phyloP scores from a whole-genome alignment of 306 rosid species.

The Rubus idaeus region DNA sequence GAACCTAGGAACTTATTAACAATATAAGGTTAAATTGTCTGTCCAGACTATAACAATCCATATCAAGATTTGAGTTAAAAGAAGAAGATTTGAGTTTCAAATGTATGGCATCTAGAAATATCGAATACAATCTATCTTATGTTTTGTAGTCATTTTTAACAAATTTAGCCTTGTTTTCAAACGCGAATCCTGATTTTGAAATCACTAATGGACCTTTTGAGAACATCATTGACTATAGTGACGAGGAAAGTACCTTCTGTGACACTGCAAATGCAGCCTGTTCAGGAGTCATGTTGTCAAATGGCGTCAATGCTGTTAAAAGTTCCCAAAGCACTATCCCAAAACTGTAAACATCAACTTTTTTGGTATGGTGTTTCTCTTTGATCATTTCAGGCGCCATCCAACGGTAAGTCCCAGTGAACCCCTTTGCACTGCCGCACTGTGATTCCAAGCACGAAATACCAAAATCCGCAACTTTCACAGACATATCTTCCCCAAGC shows the following conservation, averaged over 20 bases:
- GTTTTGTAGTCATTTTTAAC: not conserved
- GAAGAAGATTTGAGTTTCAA: not conserved
- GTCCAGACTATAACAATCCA: not conserved
- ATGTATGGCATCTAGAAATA: not conserved
- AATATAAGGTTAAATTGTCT: not conserved
- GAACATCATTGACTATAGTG: not conserved
- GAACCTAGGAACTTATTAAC: not conserved
- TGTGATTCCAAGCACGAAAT: slow-evolving; percentile 92
- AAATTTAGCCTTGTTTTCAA: not conserved
- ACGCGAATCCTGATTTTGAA: not conserved
- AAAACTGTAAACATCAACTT: slow-evolving; percentile 94
- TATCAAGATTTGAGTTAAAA: not conserved
- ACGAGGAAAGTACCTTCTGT: slow-evolving; percentile 62
- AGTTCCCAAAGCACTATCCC: slow-evolving; percentile 98
- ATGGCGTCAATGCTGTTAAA: slow-evolving; percentile 79
- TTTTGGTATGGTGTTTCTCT: slow-evolving; percentile 87
- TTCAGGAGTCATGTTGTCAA: slow-evolving; percentile 92
- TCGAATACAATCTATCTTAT: not conserved
- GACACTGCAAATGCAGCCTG: slow-evolving; percentile 98
- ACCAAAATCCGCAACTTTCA: slow-evolving; percentile 96
- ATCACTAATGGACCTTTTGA: not conserved
- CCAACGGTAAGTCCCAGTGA: slow-evolving; percentile 97
- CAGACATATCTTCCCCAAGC: slow-evolving; percentile 83
- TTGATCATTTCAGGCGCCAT: slow-evolving; percentile 98
- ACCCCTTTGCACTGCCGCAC: slow-evolving; percentile 69